Percentiles rank a stretch among this genome's conserved stretches.
Conservation (phyloP, 2,329 filamentous ascomycete species). For the Rachicladosporium sp. region DNA sequence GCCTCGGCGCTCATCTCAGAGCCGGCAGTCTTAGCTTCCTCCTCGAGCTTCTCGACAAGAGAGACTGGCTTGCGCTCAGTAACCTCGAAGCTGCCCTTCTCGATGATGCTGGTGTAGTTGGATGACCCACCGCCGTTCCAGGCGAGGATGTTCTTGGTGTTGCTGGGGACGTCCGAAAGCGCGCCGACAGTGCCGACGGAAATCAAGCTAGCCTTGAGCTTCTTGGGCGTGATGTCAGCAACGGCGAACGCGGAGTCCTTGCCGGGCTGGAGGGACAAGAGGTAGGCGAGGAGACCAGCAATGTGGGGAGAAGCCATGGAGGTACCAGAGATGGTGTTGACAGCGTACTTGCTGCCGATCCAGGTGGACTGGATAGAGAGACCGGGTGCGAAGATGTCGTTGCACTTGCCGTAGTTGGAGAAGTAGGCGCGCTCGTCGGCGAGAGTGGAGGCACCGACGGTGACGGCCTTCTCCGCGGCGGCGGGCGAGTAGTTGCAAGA, state of each 20-base stretch:
- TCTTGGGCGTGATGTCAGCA: conserved; percentile 76
- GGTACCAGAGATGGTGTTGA: conserved; percentile 98
- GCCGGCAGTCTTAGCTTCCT: conserved; percentile 36
- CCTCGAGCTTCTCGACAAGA: conserved; percentile 17
- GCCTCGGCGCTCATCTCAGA: conserved; percentile 19
- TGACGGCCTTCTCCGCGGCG: conserved; percentile 80
- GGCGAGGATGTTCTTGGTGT: conserved; percentile 89
- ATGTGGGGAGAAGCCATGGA: conserved; percentile 99
- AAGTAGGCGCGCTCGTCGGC: conserved; percentile 97
- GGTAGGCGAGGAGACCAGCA: conserved; percentile 91
- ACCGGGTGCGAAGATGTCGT: conserved; percentile 96
- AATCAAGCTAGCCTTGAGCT: conserved; percentile 85
- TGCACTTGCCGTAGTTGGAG: conserved; percentile 99
- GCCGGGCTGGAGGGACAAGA: conserved; percentile 87
- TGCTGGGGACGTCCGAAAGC: conserved; percentile 68
- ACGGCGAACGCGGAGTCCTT: conserved; percentile 85
- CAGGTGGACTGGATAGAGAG: conserved; percentile 96
- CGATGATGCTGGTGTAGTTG: conserved; percentile 56
- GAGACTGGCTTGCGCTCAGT: conserved; percentile 55
- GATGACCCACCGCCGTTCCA: conserved; percentile 95
- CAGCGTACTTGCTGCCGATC: conserved; percentile 90
- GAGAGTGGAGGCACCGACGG: conserved; percentile 87
- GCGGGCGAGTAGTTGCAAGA: conserved; percentile 99
- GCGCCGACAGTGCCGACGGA: conserved; percentile 66
- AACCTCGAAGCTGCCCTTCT: conserved; percentile 26